Evolutionary conservation across 1,284 basidiomycete genomes (phyloP), one percentile per base, ranked within the genome.

Genomic region (Kwoniella shivajii): DNA sequence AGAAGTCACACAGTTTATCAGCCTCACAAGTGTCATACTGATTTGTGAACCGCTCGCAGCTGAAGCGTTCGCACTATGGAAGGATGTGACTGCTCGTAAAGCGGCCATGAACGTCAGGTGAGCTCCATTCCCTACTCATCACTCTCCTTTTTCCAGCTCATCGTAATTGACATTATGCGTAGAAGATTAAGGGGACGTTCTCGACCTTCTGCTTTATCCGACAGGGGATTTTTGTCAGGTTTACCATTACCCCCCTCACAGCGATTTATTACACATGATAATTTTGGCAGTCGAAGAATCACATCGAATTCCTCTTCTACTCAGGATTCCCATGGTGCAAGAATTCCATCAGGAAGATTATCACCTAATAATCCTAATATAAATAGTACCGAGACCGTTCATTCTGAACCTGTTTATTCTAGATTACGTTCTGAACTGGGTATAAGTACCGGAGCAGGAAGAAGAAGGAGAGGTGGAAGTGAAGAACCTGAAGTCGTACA

Each of bases 371-470:
- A 38, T 26, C 29, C 22, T 48, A 26, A 22, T 29, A 20, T 11
- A 4, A 31, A 41, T 33, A 27, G 48, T 16, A 56, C 48, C 20
- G 57, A 54, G 24, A 68, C 65, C 0, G 66, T 69, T 1, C 56
- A 52, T 14, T 69, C 67, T 41, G 74, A 76, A 52, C 74, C 72
- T 10, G 69, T 73, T 3, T 74, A 73, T 51, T 65, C 65, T 2
- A 59, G 72, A 3, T 49, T 73, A 29, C 49, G 69, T 16, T 59
- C 59, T 5, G 74, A 76, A 54, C 54, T 73, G 37, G 61, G 54
- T 27, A 5, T 45, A 16, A 29, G 50, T 20, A 22, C 34, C n/a
- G 2, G n/a, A 52, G 56, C 5, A 48, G 61, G n/a, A 29, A 46
- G 61, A 16, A 50, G 60, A 22, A 47, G 62, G 31, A 41, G 67